These are phyloP conservation scores for Plantago major DNA, from an alignment of 257 asterid species.

Conservation along the genomic window DNA sequence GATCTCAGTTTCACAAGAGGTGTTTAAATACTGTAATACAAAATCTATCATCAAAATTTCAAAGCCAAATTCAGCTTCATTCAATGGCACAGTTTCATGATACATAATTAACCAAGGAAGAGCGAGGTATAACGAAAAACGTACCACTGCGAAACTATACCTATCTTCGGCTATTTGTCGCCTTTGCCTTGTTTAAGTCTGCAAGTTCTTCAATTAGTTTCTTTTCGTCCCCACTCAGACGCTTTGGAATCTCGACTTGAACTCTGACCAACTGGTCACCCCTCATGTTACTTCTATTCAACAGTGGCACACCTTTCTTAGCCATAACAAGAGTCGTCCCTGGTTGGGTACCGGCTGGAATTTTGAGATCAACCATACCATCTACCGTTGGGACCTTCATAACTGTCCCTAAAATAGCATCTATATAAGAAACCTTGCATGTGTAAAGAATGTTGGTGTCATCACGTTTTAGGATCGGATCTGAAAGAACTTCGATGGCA, in stretches of 20 bases:
- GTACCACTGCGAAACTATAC: background rate
- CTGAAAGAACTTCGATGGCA: constrained; percentile 64
- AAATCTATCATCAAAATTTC: constrained; percentile 27
- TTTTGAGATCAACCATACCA: constrained; percentile 79
- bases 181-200: constrained; percentile 61
- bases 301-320: constrained; percentile 74
- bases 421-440: constrained; percentile 79
- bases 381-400: constrained; percentile 89
- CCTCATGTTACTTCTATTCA: constrained; percentile 73
- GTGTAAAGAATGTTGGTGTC: constrained; percentile 83
- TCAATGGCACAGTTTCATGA: constrained; percentile 12
- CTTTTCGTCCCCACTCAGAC: constrained; percentile 80
- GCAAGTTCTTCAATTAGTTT: constrained; percentile 93
- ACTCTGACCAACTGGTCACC: constrained; percentile 97
- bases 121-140: background rate
- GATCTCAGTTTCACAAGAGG: constrained; percentile 16
- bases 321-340: constrained; percentile 95
- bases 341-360: constrained; percentile 92
- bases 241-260: constrained; percentile 95
- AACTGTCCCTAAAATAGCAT: constrained; percentile 83
- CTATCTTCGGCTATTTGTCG: constrained; percentile 58
- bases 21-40: constrained; percentile 20
- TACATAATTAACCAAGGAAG: constrained; percentile 4
- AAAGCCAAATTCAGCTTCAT: constrained; percentile 8
- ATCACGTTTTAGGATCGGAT: constrained; percentile 76